These are phyloP conservation scores for Sindora glabra DNA, from an alignment of 306 rosid genomes.

Conservation along the genomic window DNA sequence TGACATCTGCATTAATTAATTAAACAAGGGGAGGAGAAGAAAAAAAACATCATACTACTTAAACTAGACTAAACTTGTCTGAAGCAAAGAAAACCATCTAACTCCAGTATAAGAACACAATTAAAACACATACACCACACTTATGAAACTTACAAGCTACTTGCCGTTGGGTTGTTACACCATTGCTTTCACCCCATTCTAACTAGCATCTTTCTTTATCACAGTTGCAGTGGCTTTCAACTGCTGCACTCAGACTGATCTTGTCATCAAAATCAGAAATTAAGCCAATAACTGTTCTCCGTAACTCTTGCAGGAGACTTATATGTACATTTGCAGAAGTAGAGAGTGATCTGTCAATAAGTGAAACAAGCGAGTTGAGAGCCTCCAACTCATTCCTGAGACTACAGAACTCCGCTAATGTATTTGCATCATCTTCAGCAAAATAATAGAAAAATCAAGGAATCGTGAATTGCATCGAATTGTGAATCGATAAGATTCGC, in stretches of 20 bases:
- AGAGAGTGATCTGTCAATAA: constrained; percentile 37
- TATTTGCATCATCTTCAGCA: constrained; percentile 39
- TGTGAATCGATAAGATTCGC: no score
- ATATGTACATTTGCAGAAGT: constrained; percentile 27
- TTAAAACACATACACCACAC: background rate
- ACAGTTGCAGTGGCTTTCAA: constrained; percentile 36
- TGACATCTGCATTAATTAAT: constrained; percentile 44
- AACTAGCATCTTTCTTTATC: constrained; percentile 44
- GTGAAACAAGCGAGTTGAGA: constrained; percentile 53
- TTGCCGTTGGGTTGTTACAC: constrained; percentile 49
- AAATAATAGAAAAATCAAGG: no score
- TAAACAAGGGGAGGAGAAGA: no score
- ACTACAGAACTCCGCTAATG: constrained; percentile 49
- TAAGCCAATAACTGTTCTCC: constrained; percentile 26
- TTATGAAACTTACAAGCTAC: constrained; percentile 55
- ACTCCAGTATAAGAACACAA: constrained; percentile 5
- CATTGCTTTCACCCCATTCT: constrained; percentile 69
- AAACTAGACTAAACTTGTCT: background rate
- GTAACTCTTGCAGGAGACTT: constrained; percentile 38
- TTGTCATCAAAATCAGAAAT: constrained; percentile 36
- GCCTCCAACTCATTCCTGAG: constrained; percentile 75
- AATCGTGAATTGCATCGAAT: no score
- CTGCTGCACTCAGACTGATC: constrained; percentile 23
- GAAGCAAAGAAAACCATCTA: background rate
- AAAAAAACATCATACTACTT: background rate